phyloP scores from a whole-genome alignment of 1,284 basidiomycete genomes.

The Moesziomyces globuligerus region DNA sequence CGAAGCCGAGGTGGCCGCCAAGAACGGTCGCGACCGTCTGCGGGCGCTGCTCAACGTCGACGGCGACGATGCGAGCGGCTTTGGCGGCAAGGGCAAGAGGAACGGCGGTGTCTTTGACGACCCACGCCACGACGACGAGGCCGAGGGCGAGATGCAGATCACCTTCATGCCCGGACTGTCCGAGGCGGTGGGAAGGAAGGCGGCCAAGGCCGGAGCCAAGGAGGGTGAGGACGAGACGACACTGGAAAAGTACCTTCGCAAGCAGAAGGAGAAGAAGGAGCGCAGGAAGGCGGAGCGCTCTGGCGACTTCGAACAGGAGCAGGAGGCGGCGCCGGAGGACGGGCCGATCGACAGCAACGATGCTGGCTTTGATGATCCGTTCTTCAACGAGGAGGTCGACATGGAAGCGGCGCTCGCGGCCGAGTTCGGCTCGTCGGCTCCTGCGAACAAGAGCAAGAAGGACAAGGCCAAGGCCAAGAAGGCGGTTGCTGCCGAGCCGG shows the following conservation, averaged over 20 bases:
- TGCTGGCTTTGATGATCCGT: constrained; percentile 72
- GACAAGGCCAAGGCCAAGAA: constrained; percentile 20
- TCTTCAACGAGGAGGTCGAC: constrained; percentile 69
- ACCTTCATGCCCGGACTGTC: constrained; percentile 65
- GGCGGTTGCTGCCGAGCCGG: background rate
- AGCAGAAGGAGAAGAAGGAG: constrained; percentile 65
- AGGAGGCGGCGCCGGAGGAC: constrained; percentile 10
- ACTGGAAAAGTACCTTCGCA: constrained; percentile 64
- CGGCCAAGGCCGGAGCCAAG: constrained; percentile 17
- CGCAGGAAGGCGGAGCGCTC: constrained; percentile 35
- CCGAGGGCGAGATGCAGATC: constrained; percentile 58
- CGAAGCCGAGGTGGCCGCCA: constrained; percentile 35
- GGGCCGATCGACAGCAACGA: constrained; percentile 20
- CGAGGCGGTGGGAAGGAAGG: constrained; percentile 52
- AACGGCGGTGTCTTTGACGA: constrained; percentile 51
- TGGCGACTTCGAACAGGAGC: constrained; percentile 11
- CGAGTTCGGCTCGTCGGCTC: constrained; percentile 69
- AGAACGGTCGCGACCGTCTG: constrained; percentile 42
- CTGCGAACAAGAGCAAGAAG: constrained; percentile 23
- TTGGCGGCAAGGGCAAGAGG: constrained; percentile 5
- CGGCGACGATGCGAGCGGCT: constrained; percentile 14
- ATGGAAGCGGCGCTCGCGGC: constrained; percentile 60
- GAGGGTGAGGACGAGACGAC: constrained; percentile 62
- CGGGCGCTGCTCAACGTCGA: constrained; percentile 58
- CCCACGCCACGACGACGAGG: constrained; percentile 41